Evolutionary conservation across 2,329 filamentous ascomycete genomes (phyloP).

Genomic region (Cytospora mali): DNA sequence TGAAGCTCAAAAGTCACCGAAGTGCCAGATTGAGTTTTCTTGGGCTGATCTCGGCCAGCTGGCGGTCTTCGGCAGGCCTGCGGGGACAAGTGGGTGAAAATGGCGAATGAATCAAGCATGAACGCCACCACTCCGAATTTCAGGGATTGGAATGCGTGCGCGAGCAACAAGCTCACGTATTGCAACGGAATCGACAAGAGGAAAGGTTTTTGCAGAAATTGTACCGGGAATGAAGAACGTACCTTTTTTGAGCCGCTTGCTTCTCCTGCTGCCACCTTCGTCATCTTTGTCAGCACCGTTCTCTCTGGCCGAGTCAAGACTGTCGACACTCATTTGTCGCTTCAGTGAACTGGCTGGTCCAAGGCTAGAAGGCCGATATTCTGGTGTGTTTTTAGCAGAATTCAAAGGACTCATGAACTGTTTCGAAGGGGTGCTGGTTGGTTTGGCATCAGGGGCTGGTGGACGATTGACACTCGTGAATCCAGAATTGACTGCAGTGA

Average conservation of each 20-base stretch:
- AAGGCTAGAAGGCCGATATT: slow-evolving; percentile 59
- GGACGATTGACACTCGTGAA: slow-evolving; percentile 69
- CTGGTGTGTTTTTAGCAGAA: slow-evolving; percentile 66
- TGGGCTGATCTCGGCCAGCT: slow-evolving; percentile 3
- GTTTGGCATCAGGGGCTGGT: slow-evolving; percentile 50
- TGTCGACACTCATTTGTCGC: slow-evolving; percentile 70
- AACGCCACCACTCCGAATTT: slow-evolving; percentile 10
- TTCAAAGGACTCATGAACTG: slow-evolving; percentile 63
- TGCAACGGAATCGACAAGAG: neutral
- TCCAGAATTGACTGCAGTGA: slow-evolving; percentile 73
- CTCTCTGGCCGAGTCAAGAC: slow-evolving; percentile 52
- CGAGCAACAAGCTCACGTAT: slow-evolving; percentile 7
- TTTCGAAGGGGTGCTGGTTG: slow-evolving; percentile 61
- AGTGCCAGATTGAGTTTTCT: slow-evolving; percentile 10
- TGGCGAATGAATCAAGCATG: slow-evolving; percentile 6
- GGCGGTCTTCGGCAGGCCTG: slow-evolving; percentile 5
- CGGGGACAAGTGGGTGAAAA: slow-evolving; percentile 6
- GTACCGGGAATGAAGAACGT: slow-evolving; percentile 37
- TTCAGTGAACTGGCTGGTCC: slow-evolving; percentile 68
- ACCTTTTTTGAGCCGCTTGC: slow-evolving; percentile 92
- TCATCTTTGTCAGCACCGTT: slow-evolving; percentile 57
- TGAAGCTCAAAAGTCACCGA: neutral
- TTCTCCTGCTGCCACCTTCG: slow-evolving; percentile 74
- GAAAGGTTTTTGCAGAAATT: neutral
- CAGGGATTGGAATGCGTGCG: neutral